Conservation (phyloP, 495 filamentous ascomycete genomes). For the Xylaria telfairii region DNA sequence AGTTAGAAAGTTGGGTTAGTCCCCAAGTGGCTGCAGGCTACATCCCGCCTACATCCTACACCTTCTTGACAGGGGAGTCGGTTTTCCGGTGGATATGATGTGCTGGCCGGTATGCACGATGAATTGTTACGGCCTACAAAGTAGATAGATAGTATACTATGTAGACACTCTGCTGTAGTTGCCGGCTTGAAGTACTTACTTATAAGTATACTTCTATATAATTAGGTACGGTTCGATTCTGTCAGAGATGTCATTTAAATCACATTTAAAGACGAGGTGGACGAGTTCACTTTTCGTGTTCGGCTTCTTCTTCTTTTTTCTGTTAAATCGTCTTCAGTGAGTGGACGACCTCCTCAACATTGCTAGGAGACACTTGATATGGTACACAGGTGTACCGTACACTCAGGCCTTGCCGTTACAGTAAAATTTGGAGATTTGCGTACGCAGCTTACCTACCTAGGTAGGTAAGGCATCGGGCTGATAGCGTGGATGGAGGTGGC, state of each 20-base stretch:
- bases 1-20: neutral
- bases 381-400: too few relatives aligned
- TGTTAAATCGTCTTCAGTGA: neutral
- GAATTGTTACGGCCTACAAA: slow-evolving; percentile 10
- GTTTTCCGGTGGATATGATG: slow-evolving; percentile 18
- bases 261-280: neutral
- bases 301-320: neutral
- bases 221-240: neutral
- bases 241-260: neutral
- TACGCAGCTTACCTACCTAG: slow-evolving; percentile 2
- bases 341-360: neutral
- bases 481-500: neutral
- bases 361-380: too few relatives aligned
- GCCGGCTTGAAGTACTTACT: neutral
- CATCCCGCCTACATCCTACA: neutral
- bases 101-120: slow-evolving; percentile 24
- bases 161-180: slow-evolving; percentile 8
- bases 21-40: neutral
- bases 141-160: too few relatives aligned
- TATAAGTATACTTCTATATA: neutral
- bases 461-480: neutral
- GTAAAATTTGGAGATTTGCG: neutral
- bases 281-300: neutral
- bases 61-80: neutral
- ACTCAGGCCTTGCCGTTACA: neutral